A percentile compares a stretch with the other conserved stretches of the same genome.
These are phyloP conservation scores for Lasiodiplodia gonubiensis DNA, from an alignment of 2,329 filamentous ascomycete species.

Conservation along the genomic window DNA sequence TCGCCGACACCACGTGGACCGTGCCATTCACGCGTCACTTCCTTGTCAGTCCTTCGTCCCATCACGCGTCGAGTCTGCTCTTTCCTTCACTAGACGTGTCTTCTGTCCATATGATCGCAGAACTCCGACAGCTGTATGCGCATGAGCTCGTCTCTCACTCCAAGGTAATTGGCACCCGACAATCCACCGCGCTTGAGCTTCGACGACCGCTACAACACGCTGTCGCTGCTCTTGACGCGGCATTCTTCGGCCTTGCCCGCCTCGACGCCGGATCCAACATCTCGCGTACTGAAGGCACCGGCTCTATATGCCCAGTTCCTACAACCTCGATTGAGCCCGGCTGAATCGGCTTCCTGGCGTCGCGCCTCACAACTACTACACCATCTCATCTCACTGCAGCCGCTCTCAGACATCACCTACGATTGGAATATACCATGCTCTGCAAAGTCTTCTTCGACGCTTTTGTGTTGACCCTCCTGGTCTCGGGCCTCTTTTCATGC, in stretches of 20 bases:
- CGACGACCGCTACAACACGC: background rate
- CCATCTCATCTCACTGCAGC: background rate
- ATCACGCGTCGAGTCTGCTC: background rate
- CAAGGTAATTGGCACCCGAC: background rate
- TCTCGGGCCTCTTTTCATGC: background rate
- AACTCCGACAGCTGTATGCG: background rate
- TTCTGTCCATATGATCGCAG: background rate
- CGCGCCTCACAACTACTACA: background rate
- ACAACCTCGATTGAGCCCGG: background rate
- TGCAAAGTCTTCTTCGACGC: background rate
- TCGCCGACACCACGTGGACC: slow-evolving; percentile 14
- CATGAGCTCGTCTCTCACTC: background rate
- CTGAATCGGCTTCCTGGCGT: background rate
- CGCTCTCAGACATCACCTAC: background rate
- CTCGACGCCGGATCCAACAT: slow-evolving; percentile 13
- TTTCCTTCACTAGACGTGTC: background rate
- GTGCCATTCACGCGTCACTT: background rate
- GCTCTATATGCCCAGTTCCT: background rate
- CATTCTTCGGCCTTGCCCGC: background rate
- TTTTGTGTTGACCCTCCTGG: background rate
- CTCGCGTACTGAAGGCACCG: background rate
- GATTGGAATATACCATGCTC: background rate
- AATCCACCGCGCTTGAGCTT: background rate
- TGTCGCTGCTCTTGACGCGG: background rate
- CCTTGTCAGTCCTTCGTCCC: background rate